Conservation (phyloP, 805 yeast genomes). For the Candida koratica region DNA sequence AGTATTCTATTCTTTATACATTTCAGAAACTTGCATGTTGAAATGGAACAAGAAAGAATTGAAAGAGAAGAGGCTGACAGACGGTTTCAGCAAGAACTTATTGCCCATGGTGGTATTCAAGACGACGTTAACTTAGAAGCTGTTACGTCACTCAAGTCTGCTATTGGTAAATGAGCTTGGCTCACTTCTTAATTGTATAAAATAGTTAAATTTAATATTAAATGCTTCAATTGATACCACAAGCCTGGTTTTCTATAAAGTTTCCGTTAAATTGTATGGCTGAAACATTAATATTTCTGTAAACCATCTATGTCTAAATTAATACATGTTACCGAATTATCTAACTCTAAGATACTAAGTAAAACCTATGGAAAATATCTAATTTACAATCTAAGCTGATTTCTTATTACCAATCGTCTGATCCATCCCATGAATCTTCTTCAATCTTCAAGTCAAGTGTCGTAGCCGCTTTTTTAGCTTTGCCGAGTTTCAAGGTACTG, state of each 20-base stretch:
- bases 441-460: conserved; percentile 24
- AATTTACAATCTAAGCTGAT: no score
- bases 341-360: no score
- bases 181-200: no score
- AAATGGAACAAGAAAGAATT: conserved; percentile 36
- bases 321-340: no score
- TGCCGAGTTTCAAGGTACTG: conserved; percentile 22
- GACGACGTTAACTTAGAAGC: conserved; percentile 22
- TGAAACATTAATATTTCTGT: no score
- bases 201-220: no score
- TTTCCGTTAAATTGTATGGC: no score
- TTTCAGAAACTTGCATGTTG: conserved; percentile 37
- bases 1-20: conserved; percentile 29
- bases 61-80: conserved; percentile 22
- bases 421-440: conserved; percentile 29
- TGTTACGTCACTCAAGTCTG: conserved; percentile 28
- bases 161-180: conserved; percentile 21
- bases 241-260: no score
- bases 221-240: no score
- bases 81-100: background rate
- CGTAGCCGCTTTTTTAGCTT: conserved; percentile 19
- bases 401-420: conserved; percentile 18
- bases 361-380: no score
- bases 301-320: no score
- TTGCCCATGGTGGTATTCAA: conserved; percentile 18